phyloP scores from a whole-genome alignment of 1,284 basidiomycete species.

The Tausonia pullulans region DNA sequence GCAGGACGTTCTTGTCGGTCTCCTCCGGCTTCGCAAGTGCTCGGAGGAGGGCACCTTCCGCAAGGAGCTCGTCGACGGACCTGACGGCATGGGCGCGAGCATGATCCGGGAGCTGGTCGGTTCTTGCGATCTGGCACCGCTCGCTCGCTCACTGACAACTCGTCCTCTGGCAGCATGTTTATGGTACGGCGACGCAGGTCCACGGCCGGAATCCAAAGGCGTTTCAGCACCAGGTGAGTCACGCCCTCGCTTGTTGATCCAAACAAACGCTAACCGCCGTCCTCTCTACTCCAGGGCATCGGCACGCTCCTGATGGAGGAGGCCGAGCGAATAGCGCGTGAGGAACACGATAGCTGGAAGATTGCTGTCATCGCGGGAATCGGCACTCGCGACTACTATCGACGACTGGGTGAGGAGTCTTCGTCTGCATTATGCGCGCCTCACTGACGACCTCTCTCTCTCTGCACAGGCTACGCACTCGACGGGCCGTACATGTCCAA shows the following conservation, averaged over 20 bases:
- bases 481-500: slow-evolving; percentile 99
- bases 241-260: not conserved
- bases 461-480: slow-evolving; percentile 50
- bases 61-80: slow-evolving; percentile 69
- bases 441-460: not conserved
- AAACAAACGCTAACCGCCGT: slow-evolving; percentile 2
- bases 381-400: slow-evolving; percentile 88
- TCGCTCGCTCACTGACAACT: not conserved
- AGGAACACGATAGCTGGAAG: slow-evolving; percentile 77
- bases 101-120: slow-evolving; percentile 76
- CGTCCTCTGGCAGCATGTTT: slow-evolving; percentile 55
- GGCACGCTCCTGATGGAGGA: slow-evolving; percentile 98
- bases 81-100: slow-evolving; percentile 70
- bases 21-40: slow-evolving; percentile 87
- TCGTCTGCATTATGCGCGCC: not conserved
- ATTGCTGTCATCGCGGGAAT: slow-evolving; percentile 95
- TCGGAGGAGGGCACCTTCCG: slow-evolving; percentile 93
- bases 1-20: slow-evolving; percentile 87
- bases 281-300: slow-evolving; percentile 55
- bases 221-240: slow-evolving; percentile 78
- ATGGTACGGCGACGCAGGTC: slow-evolving; percentile 94
- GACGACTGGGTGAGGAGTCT: slow-evolving; percentile 54
- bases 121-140: not conserved
- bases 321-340: slow-evolving; percentile 93
- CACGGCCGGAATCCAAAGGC: slow-evolving; percentile 96